These are phyloP conservation scores for Zoysia japonica DNA, from an alignment of 176 grass and related monocot genomes.

Conservation along the genomic window DNA sequence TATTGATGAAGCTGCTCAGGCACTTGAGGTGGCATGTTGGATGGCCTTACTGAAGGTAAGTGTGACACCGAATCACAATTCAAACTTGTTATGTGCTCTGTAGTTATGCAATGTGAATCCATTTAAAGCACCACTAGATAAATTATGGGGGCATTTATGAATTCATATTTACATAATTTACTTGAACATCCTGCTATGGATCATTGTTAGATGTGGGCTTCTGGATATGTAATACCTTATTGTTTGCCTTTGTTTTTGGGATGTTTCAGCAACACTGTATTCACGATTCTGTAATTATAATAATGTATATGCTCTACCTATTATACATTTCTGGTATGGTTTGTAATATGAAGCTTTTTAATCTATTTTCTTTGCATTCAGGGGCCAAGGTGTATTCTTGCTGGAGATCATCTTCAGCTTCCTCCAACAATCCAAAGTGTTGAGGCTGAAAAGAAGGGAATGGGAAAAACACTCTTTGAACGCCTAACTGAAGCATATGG, in stretches of 20 bases:
- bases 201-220: not conserved
- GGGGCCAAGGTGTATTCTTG: conserved; percentile 84
- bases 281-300: not conserved
- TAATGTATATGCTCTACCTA: not conserved
- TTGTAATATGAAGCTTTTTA: conserved; percentile 8
- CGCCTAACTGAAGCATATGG: conserved; percentile 72
- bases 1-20: conserved; percentile 99
- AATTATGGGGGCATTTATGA: not conserved
- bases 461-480: conserved; percentile 95
- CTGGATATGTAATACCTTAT: conserved; percentile 2
- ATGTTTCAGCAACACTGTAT: conserved; percentile 3
- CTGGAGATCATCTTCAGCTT: conserved; percentile 96
- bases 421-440: conserved; percentile 92
- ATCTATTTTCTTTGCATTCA: conserved; percentile 40
- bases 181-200: too few species aligned
- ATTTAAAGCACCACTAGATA: not conserved
- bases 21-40: conserved; percentile 96
- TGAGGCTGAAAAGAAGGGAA: conserved; percentile 87
- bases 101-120: conserved; percentile 12
- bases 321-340: not conserved
- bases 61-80: conserved; percentile 4
- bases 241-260: conserved; percentile 22
- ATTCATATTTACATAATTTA: too few species aligned
- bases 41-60: conserved; percentile 87
- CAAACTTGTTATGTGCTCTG: not conserved